These are phyloP conservation scores for Colletotrichum lentis DNA, from an alignment of 2,329 filamentous ascomycete genomes.

Conservation along the genomic window DNA sequence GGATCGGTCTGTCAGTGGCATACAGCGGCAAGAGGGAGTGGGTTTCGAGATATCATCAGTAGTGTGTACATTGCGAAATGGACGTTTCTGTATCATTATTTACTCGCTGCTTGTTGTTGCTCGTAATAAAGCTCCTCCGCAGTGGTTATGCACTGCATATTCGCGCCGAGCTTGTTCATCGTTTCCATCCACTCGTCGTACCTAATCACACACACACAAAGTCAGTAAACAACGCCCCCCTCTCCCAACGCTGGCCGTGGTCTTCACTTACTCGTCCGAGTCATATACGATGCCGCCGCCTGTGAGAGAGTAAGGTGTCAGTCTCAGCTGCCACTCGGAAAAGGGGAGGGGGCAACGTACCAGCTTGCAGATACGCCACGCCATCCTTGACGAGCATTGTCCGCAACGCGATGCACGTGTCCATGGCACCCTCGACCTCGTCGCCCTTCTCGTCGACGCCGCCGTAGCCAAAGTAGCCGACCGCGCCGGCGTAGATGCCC, in stretches of 20 bases:
- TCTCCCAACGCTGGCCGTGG: too few species aligned
- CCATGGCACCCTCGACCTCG: slow-evolving; percentile 84
- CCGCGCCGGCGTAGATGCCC: slow-evolving; percentile 93
- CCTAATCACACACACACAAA: not conserved
- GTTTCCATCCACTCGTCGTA: slow-evolving; percentile 95
- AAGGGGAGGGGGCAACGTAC: slow-evolving; percentile 48
- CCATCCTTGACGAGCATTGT: slow-evolving; percentile 96
- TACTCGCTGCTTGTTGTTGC: slow-evolving; percentile 42
- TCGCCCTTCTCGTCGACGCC: slow-evolving; percentile 70
- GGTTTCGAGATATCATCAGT: slow-evolving; percentile 2
- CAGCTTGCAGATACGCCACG: slow-evolving; percentile 88
- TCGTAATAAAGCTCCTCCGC: slow-evolving; percentile 74
- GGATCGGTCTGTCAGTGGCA: not conserved
- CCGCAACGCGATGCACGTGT: slow-evolving; percentile 80
- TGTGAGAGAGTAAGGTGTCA: slow-evolving; percentile 41
- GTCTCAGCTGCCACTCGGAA: not conserved
- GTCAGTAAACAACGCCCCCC: not conserved
- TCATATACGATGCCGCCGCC: slow-evolving; percentile 94
- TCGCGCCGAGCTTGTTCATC: slow-evolving; percentile 91
- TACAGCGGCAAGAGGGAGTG: too few species aligned
- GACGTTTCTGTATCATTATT: slow-evolving; percentile 15
- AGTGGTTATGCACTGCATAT: slow-evolving; percentile 85
- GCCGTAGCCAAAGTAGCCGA: slow-evolving; percentile 94
- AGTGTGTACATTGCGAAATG: not conserved
- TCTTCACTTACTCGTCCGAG: slow-evolving; percentile 67